A percentile compares a stretch with the other conserved stretches of the same genome.
These are phyloP conservation scores for Puccinia coronata DNA, from an alignment of 1,284 basidiomycete species.

Conservation along the genomic window DNA sequence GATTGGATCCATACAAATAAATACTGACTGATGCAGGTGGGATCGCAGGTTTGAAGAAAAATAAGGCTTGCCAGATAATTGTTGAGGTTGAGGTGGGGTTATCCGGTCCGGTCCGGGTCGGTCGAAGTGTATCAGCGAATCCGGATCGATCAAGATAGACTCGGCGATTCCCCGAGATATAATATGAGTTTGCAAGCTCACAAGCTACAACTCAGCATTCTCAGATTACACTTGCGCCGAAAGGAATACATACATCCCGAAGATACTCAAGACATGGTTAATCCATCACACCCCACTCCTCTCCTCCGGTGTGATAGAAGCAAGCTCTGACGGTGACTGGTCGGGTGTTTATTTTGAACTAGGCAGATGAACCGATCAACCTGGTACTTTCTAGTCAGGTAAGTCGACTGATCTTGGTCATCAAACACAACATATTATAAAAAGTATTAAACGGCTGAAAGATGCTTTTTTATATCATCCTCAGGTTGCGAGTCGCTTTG, in stretches of 20 bases:
- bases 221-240: neutral
- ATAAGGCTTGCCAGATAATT: too few relatives aligned
- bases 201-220: too few relatives aligned
- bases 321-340: neutral
- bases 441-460: neutral
- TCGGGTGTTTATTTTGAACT: slow-evolving; percentile 24
- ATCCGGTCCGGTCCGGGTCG: too few relatives aligned
- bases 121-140: too few relatives aligned
- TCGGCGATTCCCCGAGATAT: too few relatives aligned
- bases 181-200: too few relatives aligned
- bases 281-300: neutral
- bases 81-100: too few relatives aligned
- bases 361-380: slow-evolving; percentile 48
- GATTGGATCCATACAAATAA: too few relatives aligned
- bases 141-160: too few relatives aligned
- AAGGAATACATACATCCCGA: neutral
- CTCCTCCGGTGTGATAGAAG: neutral
- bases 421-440: too few relatives aligned
- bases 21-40: too few relatives aligned
- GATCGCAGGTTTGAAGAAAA: too few relatives aligned
- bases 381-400: slow-evolving; percentile 37
- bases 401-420: neutral
- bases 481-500: slow-evolving; percentile 48
- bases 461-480: neutral
- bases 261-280: slow-evolving; percentile 29